Evolutionary conservation across 2,329 filamentous ascomycete species (phyloP).

Genomic region (Colletotrichum sp.): DNA sequence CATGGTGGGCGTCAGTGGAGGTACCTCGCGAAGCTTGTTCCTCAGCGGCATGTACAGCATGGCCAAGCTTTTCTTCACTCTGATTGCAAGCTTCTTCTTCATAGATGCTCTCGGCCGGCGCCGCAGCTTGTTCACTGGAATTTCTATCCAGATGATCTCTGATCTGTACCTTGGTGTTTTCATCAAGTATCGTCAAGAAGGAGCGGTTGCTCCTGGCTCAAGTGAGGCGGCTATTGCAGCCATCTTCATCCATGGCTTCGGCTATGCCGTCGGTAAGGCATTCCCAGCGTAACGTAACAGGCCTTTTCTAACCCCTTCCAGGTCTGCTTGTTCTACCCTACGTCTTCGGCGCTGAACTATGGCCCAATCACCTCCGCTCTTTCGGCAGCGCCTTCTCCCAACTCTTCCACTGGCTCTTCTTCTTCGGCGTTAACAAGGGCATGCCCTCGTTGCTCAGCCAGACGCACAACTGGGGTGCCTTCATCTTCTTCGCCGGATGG

Average conservation of each 20-base stretch:
- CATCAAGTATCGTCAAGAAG: conserved; percentile 36
- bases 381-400: conserved; percentile 45
- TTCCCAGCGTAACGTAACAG: neutral
- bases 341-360: conserved; percentile 48
- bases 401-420: conserved; percentile 47
- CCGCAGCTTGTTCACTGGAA: conserved; percentile 38
- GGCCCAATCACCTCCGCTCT: conserved; percentile 48
- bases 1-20: conserved; percentile 36
- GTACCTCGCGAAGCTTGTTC: conserved; percentile 37
- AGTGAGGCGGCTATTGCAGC: conserved; percentile 44
- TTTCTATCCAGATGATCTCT: conserved; percentile 41
- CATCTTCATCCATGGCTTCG: conserved; percentile 50
- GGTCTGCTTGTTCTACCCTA: conserved; percentile 42
- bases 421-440: conserved; percentile 39
- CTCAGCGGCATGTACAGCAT: conserved; percentile 46
- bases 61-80: conserved; percentile 44
- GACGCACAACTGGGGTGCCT: conserved; percentile 46
- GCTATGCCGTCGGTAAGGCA: conserved; percentile 36
- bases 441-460: conserved; percentile 36
- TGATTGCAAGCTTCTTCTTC: conserved; percentile 48
- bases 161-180: conserved; percentile 46
- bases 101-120: conserved; percentile 47
- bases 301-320: rapidly evolving
- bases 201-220: conserved; percentile 27
- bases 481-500: conserved; percentile 45